A percentile compares a stretch with the other conserved stretches of the same genome.
Evolutionary conservation across 208 protist species (phyloP).

Genomic region (Herpetomonas muscarum): DNA sequence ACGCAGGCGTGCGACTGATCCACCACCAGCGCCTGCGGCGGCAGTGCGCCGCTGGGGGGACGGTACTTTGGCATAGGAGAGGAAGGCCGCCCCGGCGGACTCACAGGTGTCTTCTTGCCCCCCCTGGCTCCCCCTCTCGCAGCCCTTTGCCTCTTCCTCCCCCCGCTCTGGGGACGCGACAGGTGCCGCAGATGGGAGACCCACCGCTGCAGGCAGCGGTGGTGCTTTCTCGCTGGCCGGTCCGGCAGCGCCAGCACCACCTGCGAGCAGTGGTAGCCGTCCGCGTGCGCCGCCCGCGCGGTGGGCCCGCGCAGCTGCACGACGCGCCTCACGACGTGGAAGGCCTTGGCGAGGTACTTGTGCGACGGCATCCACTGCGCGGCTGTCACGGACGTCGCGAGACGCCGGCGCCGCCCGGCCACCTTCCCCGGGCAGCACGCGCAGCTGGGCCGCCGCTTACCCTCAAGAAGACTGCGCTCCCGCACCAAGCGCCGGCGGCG

Average conservation of each 20-base stretch:
- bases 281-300: neutral
- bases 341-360: slow-evolving; percentile 29
- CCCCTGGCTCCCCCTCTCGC: neutral
- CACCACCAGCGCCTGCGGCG: slow-evolving; percentile 18
- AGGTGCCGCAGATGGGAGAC: slow-evolving; percentile 12
- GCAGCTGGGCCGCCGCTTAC: too few species aligned
- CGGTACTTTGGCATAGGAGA: neutral
- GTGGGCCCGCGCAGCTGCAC: neutral
- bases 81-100: neutral
- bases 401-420: neutral
- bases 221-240: slow-evolving; percentile 32
- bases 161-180: neutral
- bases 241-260: slow-evolving; percentile 22
- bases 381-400: neutral
- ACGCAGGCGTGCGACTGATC: slow-evolving; percentile 46
- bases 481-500: too few species aligned
- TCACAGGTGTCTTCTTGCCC: neutral
- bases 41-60: slow-evolving; percentile 3
- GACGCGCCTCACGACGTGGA: slow-evolving; percentile 20
- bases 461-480: too few species aligned
- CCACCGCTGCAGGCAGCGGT: slow-evolving; percentile 68
- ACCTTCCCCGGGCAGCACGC: too few species aligned
- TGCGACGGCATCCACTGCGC: slow-evolving; percentile 62
- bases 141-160: neutral
- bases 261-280: neutral